Conservation (phyloP, 306 rosid genomes). For the Fragaria ananassa region DNA sequence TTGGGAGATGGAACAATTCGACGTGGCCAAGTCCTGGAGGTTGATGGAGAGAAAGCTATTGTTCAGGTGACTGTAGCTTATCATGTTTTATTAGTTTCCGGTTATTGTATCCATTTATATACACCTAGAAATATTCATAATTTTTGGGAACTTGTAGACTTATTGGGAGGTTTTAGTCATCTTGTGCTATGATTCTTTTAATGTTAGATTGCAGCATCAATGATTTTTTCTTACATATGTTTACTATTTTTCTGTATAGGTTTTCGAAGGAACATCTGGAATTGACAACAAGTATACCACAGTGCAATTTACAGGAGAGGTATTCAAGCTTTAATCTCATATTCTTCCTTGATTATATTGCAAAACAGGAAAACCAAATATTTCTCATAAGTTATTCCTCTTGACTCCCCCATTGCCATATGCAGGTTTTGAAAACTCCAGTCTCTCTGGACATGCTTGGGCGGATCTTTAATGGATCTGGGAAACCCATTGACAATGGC, state of each 20-base stretch:
- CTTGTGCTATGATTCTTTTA: background rate
- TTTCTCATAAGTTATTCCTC: conserved; percentile 17
- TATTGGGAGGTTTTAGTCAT: background rate
- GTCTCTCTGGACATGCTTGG: conserved; percentile 99
- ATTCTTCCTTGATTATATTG: conserved; percentile 7
- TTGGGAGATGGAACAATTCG: conserved; percentile 88
- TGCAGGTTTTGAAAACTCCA: conserved; percentile 95
- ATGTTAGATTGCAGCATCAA: background rate
- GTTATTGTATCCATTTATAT: background rate
- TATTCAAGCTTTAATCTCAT: conserved; percentile 29
- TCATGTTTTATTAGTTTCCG: background rate
- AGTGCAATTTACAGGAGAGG: conserved; percentile 99
- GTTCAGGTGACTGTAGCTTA: conserved; percentile 65
- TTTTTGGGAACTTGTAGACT: background rate
- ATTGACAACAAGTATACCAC: conserved; percentile 96
- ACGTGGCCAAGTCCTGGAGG: conserved; percentile 98
- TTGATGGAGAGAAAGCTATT: conserved; percentile 98
- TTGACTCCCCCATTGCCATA: conserved; percentile 23
- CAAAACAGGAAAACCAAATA: background rate
- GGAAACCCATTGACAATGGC: conserved; percentile 97
- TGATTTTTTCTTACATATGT: background rate
- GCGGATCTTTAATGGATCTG: conserved; percentile 97
- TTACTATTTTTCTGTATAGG: conserved; percentile 41
- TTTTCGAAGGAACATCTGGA: conserved; percentile 99
- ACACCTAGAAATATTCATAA: background rate